Evolutionary conservation across 345 rosid species (phyloP), one percentile per base, ranked within the genome.

Genomic region (Murraya paniculata): DNA sequence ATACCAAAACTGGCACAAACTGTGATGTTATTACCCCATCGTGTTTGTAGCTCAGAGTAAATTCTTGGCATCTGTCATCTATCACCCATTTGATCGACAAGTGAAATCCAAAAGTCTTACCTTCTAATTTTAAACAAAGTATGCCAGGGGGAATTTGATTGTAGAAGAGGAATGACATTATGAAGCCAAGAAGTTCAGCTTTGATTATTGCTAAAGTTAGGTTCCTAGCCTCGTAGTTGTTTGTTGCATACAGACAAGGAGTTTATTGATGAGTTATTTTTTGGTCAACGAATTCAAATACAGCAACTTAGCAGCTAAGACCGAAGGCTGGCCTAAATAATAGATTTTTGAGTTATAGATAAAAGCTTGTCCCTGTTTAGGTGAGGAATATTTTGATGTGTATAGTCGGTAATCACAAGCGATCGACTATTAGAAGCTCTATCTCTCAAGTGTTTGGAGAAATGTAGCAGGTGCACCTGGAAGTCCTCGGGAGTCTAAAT

Each of bases 1-100:
- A 7, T 91, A 90, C 80, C 94, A 88, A 75, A 89, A 90, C 85
- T 89, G 93, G 91, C 98, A 88, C 79, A 92, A 92, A 72, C 79
- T 84, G 73, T 96, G 88, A 92, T 66, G 9, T 74, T 72, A 10
- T 71, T 38, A 45, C 56, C 77, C 55, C 59, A 11, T 65, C 30
- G 6, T 2, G n/a, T 64, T 27, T 31, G 27, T 50, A 50, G 64
- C 64, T 62, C 59, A 30, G 67, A 74, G 64, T 70, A 66, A 53
- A 66, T 60, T 60, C 59, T 33, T 53, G 82, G 76, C 73, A 50
- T 75, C 75, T 48, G 31, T 53, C 70, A 35, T 71, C 30, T 39
- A 35, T 30, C 36, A 30, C 72, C 41, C 14, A 28, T 45, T 59
- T 24, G 81, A 71, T 82, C 11, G 30, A 80, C 73, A 55, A 39